phyloP scores from a whole-genome alignment of 2,329 filamentous ascomycete genomes.

The Xylariales sp. region DNA sequence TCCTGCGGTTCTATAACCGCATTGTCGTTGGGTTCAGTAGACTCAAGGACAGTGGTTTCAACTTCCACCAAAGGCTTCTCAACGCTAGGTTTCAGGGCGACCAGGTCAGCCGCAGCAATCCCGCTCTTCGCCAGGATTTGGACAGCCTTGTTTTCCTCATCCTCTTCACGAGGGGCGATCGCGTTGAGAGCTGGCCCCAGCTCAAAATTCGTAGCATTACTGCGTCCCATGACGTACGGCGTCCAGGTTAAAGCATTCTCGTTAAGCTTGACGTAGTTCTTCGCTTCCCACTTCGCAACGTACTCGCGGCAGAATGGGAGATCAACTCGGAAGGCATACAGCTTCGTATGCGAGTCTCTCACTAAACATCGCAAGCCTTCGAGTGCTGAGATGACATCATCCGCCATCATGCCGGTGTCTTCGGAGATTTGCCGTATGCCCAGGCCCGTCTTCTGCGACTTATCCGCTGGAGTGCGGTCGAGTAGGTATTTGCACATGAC shows the following conservation, averaged over 20 bases:
- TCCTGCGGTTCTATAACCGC: conserved; percentile 14
- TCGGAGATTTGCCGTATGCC: conserved; percentile 71
- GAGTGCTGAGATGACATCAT: conserved; percentile 91
- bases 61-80: conserved; percentile 27
- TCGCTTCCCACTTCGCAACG: conserved; percentile 82
- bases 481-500: conserved; percentile 82
- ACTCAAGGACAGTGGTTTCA: conserved; percentile 30
- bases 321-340: conserved; percentile 87
- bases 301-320: conserved; percentile 81
- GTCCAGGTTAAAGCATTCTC: conserved; percentile 84
- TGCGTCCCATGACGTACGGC: conserved; percentile 92
- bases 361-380: conserved; percentile 88
- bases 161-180: conserved; percentile 80
- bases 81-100: conserved; percentile 13
- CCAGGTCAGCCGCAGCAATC: conserved; percentile 27
- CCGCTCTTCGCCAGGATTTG: conserved; percentile 26
- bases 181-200: conserved; percentile 76
- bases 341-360: conserved; percentile 79
- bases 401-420: conserved; percentile 89
- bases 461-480: conserved; percentile 40
- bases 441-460: conserved; percentile 41
- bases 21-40: conserved; percentile 34
- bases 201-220: conserved; percentile 77
- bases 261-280: conserved; percentile 81
- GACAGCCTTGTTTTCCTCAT: conserved; percentile 41